A percentile compares a stretch with the other conserved stretches of the same genome.
These are phyloP conservation scores for Pisolithus albus DNA, from an alignment of 768 basidiomycete genomes.

Conservation along the genomic window DNA sequence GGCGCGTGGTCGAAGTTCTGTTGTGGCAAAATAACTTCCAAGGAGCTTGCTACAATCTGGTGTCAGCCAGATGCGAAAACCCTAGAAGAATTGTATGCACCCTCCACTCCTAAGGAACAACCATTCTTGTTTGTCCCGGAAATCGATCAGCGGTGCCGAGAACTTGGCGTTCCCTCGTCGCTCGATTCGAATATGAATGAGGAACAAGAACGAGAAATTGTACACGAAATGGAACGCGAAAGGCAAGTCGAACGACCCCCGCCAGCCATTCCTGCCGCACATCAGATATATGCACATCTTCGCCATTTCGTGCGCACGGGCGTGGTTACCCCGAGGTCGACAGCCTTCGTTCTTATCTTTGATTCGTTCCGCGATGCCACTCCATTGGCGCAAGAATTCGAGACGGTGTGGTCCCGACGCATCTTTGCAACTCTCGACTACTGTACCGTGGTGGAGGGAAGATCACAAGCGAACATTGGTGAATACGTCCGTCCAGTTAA, in stretches of 20 bases:
- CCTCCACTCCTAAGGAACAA: slow-evolving; percentile 4
- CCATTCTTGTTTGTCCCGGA: slow-evolving; percentile 2
- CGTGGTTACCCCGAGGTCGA: too few species aligned
- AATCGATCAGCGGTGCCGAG: slow-evolving; percentile 19
- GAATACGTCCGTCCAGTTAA: slow-evolving; percentile 9
- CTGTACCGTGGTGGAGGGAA: too few species aligned
- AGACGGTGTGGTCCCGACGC: slow-evolving; percentile 9
- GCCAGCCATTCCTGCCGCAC: slow-evolving; percentile 18
- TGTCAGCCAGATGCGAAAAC: slow-evolving; percentile 33
- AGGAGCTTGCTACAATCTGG: slow-evolving; percentile 23
- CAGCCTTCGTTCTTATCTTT: slow-evolving; percentile 1
- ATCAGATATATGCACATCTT: slow-evolving; percentile 23
- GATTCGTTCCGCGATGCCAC: slow-evolving; percentile 5
- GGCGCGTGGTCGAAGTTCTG: slow-evolving; percentile 14
- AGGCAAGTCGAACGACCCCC: slow-evolving; percentile 32
- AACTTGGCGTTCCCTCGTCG: slow-evolving; percentile 23
- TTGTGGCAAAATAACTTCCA: not conserved
- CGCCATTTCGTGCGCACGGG: slow-evolving; percentile 20
- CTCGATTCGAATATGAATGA: slow-evolving; percentile 28
- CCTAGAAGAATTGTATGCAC: slow-evolving; percentile 30
- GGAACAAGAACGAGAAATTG: slow-evolving; percentile 43
- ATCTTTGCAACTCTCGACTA: too few species aligned
- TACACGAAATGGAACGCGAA: slow-evolving; percentile 37
- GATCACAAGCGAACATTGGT: not conserved
- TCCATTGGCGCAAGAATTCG: slow-evolving; percentile 9